Evolutionary conservation across 2,329 filamentous ascomycete species (phyloP).

Genomic region (Lasiodiplodia hormozganensis): DNA sequence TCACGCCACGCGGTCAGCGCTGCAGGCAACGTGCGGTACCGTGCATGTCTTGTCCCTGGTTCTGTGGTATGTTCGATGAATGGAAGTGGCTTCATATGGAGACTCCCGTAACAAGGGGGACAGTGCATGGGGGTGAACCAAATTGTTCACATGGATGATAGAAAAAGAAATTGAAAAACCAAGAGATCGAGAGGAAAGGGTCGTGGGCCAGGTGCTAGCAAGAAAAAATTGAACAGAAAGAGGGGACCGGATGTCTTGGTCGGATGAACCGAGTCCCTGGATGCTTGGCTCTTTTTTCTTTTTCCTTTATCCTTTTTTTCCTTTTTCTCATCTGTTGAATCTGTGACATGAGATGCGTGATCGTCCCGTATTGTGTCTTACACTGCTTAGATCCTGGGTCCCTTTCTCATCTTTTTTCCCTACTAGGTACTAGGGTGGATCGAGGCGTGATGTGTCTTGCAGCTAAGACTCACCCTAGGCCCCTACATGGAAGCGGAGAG

Average conservation of each 20-base stretch:
- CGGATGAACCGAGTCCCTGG: constrained; percentile 3
- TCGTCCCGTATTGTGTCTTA: not conserved
- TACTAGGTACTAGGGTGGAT: not conserved
- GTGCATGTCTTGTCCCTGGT: too few species aligned
- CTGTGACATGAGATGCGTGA: not conserved
- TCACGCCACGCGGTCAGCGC: too few species aligned
- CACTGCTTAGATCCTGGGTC: not conserved
- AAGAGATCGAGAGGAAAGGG: not conserved
- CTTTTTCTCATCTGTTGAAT: not conserved
- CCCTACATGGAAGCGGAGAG: not conserved
- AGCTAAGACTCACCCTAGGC: not conserved
- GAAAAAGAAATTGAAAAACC: too few species aligned
- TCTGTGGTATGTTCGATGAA: too few species aligned
- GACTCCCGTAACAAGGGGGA: too few species aligned
- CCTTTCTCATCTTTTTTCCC: not conserved
- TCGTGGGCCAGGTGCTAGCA: not conserved
- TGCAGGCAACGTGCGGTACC: too few species aligned
- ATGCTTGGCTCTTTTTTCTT: not conserved
- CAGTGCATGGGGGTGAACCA: too few species aligned
- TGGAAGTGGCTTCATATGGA: too few species aligned
- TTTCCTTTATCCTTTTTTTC: not conserved
- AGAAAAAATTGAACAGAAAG: not conserved
- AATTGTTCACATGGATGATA: too few species aligned
- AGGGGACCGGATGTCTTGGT: not conserved
- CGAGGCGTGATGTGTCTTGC: not conserved